These are phyloP conservation scores for Rhizopogon salebrosus DNA, from an alignment of 768 basidiomycete species.

Conservation along the genomic window DNA sequence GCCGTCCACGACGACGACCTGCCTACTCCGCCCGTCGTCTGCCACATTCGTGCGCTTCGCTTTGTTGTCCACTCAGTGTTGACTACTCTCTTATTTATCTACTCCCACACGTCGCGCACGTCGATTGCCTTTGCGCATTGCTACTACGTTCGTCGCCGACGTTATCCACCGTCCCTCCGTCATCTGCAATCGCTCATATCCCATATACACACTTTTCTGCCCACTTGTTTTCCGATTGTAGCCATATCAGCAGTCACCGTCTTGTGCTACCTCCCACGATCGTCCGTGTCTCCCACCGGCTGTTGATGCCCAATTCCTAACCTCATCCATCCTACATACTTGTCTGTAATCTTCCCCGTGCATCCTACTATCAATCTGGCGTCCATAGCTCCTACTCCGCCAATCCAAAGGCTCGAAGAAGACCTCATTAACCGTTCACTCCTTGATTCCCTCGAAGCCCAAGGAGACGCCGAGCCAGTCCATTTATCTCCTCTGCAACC, in stretches of 20 bases:
- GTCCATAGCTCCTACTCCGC: slow-evolving; percentile 28
- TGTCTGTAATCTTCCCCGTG: slow-evolving; percentile 24
- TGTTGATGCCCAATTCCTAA: slow-evolving; percentile 39
- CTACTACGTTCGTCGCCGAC: slow-evolving; percentile 18
- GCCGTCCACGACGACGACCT: slow-evolving; percentile 31
- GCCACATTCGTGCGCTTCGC: slow-evolving; percentile 16
- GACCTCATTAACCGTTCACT: slow-evolving; percentile 84
- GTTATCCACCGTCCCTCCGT: slow-evolving; percentile 22
- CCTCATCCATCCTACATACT: slow-evolving; percentile 18
- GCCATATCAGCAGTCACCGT: slow-evolving; percentile 35
- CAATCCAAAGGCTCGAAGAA: slow-evolving; percentile 43
- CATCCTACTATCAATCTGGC: slow-evolving; percentile 41
- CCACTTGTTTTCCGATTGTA: slow-evolving; percentile 33
- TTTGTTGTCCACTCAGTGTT: slow-evolving; percentile 17
- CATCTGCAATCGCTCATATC: slow-evolving; percentile 25
- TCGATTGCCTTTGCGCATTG: slow-evolving; percentile 15
- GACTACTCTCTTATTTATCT: slow-evolving; percentile 30
- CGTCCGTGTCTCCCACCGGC: slow-evolving; percentile 28
- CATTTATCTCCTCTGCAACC: slow-evolving; percentile 30
- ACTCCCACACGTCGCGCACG: slow-evolving; percentile 38
- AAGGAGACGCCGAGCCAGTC: slow-evolving; percentile 74
- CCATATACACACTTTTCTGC: slow-evolving; percentile 16
- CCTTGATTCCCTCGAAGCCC: slow-evolving; percentile 76
- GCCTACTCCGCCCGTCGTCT: slow-evolving; percentile 13
- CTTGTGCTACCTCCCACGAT: slow-evolving; percentile 30